Evolutionary conservation across 108 stramenopile genomes (phyloP), one percentile per base, ranked within the genome.

Genomic region (Pseudonitzschia pungens): DNA sequence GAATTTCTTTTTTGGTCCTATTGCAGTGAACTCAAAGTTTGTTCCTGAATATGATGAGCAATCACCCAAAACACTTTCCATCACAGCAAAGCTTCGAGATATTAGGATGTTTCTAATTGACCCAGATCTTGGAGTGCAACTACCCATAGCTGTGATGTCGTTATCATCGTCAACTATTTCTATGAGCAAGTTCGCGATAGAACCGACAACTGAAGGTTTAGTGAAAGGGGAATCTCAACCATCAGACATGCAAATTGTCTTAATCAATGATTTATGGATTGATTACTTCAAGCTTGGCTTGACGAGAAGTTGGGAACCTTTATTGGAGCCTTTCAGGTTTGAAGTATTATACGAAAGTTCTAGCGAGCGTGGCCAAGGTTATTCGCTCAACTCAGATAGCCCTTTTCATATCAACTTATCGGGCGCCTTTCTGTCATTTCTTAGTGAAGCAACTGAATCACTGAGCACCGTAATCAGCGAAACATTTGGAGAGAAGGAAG

Each of bases 261-360:
- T 82, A 3, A 63, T 82, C 14, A 51, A 81, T 18, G 65, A 68
- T n/a, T 33, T 94, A 21, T 97, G 96, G 88, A 78, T 88, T 22
- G 96, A 98, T 53, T 97, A 96, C 69, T 98, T 97, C 80, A 98
- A 98, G 77, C 83, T 90, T 63, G 91, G 89, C 43, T 65, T 88
- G 27, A 90, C 92, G 32, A 92, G 95, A 73, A 96, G 95, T 72
- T 98, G 98, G 98, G 95, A 98, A 77, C 94, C 94, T 9, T 74
- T 97, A 11, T 31, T 98, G 15, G 98, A 98, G 75, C 94, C 97
- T 16, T 93, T 86, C 68, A 72, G 68, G 43, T 91, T 81, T 71
- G 45, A 79, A 16, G 51, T 83, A 20, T 52, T 94, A 60, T 87
- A 88, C 71, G 93, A 96, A 74, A 79, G 72, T 24, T 86, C 87